Base-by-base conservation (phyloP, 208 protist genomes). In the Wallacemonas sp. region DNA sequence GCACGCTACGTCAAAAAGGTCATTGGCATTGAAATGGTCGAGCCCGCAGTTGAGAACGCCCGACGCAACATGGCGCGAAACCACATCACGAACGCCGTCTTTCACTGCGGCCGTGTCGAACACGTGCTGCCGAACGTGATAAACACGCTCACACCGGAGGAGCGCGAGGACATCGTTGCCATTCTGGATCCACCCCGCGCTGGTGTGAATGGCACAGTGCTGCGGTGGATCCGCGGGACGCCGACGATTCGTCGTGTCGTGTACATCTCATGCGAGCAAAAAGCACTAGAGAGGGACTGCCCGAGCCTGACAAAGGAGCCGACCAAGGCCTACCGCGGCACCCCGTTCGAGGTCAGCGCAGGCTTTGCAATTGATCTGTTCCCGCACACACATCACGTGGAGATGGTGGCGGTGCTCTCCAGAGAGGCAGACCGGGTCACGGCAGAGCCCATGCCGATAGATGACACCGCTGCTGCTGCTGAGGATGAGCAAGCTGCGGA, bases 211-310 rank as follows among this genome's bases (percentile, higher is more conserved):
- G 56, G 68, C 6, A 95, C 80, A 12, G 94, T 98, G n/a, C 68
- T 98, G 1, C 95, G 95, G 78, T 96, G 94, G 78, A 84, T 99
- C n/a, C 86, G 96, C 15, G 79, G 76, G 0, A 97, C 82, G 27
- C 30, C 76, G 27, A 69, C 79, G 5, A 95, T 99, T 45, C 81
- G 95, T 14, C 75, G 84, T 5, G 80, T 98, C 0, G 92, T 99
- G 56, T 99, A 98, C 78, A 97, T 99, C 27, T 97, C 93, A 2
- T 99, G 97, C 58, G 96, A 98, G 63, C 96, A 97, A 64, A 89
- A 83, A 39, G 88, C 94, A 27, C 66, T 98, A 19, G 84, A 88
- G 67, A 74, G 82, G 11, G 93, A 98, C 78, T 93, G 85, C 72
- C 84, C 84, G 2, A 58, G 61, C 8, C 70, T 95, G 38, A 93